Base-by-base conservation (phyloP, 805 yeast genomes). In the Tetrapisispora iriomotensis region DNA sequence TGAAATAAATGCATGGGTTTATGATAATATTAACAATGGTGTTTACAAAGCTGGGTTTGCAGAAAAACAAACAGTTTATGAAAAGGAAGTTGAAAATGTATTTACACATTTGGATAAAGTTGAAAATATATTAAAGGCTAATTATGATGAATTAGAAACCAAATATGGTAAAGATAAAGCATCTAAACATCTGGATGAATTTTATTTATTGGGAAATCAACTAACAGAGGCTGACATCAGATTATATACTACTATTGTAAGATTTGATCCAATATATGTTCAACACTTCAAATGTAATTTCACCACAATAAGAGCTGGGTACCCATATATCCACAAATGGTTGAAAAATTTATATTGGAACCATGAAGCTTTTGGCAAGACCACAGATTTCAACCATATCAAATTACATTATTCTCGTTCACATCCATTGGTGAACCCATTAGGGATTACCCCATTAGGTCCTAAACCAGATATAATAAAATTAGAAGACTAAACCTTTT, bases 241-340 rank as follows among this genome's bases (percentile, higher is more conserved):
- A 47, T 72, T 90, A 36, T 90, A 66, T 65, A 77, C 96, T 19
- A 90, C 97, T 2, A 79, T 90, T 43, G 70, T 86, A 32, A 75
- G 98, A 52, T 90, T 90, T 54, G 97, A 90, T 60, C 82, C 94
- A 1, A 94, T 87, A 18, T 90, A 90, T 56, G 90, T 82, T 39
- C 95, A 88, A 62, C 96, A 90, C 61, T 92, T 90, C 75, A 92
- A 90, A 65, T 84, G 95, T 61, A 90, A 90, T 61, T 61, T 86
- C 45, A 79, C 79, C 35, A 81, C 79, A 68, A 82, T 90, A 51
- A 75, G 96, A 56, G 60, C 53, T 31, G 83, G 85, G 46, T 90
- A 76, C 59, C 96, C 96, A 18, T 64, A 69, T 50, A 61, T 88
- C 39, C 81, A 86, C 62, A 66, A 75, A 44, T 90, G 95, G 94